A percentile compares a stretch with the other conserved stretches of the same genome.
Conservation (phyloP, 441 rosid species). For the Dalechampia spathulata region DNA sequence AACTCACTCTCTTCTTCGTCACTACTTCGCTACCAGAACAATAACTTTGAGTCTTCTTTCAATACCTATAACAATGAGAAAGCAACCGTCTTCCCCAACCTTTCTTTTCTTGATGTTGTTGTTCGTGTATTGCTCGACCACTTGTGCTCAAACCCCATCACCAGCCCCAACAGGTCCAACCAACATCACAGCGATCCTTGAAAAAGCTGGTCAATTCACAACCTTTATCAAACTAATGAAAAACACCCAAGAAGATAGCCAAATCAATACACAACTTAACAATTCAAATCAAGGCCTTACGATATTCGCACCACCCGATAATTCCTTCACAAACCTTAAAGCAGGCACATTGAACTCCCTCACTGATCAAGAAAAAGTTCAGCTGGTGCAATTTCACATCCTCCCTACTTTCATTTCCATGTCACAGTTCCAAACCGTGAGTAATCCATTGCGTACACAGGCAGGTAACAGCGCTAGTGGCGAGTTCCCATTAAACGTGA, state of each 20-base stretch:
- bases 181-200: conserved; percentile 68
- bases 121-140: conserved; percentile 18
- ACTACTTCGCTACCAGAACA: not conserved
- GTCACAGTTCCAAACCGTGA: conserved; percentile 72
- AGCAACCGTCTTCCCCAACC: conserved; percentile 15
- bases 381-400: conserved; percentile 73
- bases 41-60: not conserved
- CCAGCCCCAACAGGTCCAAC: conserved; percentile 43
- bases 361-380: conserved; percentile 62
- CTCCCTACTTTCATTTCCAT: conserved; percentile 51
- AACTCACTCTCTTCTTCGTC: conserved; percentile 12
- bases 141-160: conserved; percentile 42
- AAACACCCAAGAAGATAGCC: conserved; percentile 56
- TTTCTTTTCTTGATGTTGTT: conserved; percentile 18
- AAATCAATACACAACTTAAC: conserved; percentile 68
- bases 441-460: conserved; percentile 86
- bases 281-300: conserved; percentile 75
- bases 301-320: conserved; percentile 71
- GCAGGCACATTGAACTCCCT: conserved; percentile 66
- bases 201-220: conserved; percentile 79
- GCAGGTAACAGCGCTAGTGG: conserved; percentile 55
- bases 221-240: conserved; percentile 51
- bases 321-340: conserved; percentile 55
- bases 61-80: conserved; percentile 22
- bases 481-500: conserved; percentile 63